These are phyloP conservation scores for Aureobasidium sp. DNA, from an alignment of 2,329 filamentous ascomycete genomes.

Conservation along the genomic window DNA sequence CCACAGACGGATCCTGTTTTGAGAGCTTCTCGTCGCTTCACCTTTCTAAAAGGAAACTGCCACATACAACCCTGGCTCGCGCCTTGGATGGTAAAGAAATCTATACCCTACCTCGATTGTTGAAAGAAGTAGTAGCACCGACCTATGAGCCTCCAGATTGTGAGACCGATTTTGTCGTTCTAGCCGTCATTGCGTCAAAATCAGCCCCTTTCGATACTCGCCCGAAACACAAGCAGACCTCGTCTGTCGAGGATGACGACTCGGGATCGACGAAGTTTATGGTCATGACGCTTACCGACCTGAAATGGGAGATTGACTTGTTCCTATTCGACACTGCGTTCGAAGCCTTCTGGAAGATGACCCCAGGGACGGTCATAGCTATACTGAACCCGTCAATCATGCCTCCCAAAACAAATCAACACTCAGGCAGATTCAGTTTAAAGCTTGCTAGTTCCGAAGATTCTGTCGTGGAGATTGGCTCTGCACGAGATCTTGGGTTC, in stretches of 20 bases:
- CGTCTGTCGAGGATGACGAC: slow-evolving; percentile 35
- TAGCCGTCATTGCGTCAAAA: slow-evolving; percentile 82
- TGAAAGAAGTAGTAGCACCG: slow-evolving; percentile 74
- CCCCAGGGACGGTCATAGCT: slow-evolving; percentile 81
- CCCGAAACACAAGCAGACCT: slow-evolving; percentile 36
- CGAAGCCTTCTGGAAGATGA: slow-evolving; percentile 88
- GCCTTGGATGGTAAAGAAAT: slow-evolving; percentile 71
- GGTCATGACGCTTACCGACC: slow-evolving; percentile 78
- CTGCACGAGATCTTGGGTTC: slow-evolving; percentile 75
- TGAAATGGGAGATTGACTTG: slow-evolving; percentile 84
- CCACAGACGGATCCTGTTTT: slow-evolving; percentile 49
- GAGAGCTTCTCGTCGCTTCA: slow-evolving; percentile 84
- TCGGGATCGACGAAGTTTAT: slow-evolving; percentile 70
- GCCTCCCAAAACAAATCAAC: slow-evolving; percentile 68
- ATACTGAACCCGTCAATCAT: slow-evolving; percentile 88
- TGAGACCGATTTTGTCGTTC: slow-evolving; percentile 82
- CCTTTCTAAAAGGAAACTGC: slow-evolving; percentile 72
- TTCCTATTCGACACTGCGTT: slow-evolving; percentile 91
- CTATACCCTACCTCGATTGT: slow-evolving; percentile 70
- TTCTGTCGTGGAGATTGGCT: slow-evolving; percentile 82
- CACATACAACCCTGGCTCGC: slow-evolving; percentile 71
- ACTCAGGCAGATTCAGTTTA: slow-evolving; percentile 76
- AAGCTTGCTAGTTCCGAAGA: slow-evolving; percentile 81
- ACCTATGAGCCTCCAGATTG: slow-evolving; percentile 72
- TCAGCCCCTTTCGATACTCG: slow-evolving; percentile 66